Evolutionary conservation across 2,329 filamentous ascomycete genomes (phyloP), one percentile per base, ranked within the genome.

Genomic region (Monosporascus sp.): DNA sequence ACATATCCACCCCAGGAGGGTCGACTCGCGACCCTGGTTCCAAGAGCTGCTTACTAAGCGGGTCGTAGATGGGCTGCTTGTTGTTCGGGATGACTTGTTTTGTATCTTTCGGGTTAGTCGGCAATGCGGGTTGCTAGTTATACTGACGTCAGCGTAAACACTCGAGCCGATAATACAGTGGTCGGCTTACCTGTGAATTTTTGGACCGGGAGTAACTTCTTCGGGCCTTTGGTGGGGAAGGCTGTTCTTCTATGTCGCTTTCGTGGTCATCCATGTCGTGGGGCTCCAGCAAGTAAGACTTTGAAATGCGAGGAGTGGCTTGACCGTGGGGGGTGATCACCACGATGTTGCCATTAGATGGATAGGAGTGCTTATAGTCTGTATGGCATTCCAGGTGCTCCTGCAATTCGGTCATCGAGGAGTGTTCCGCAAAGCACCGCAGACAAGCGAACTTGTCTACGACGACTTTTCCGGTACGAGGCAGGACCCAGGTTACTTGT

Each of bases 51-150:
- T 81, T 82, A 68, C 78, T 83, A 11, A 83, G 71, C 2, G 79
- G 75, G 60, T 84, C 79, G 55, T 77, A 84, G n/a, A 84, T 72
- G 7, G 75, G 74, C 52, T 81, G 78, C 26, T 73, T 74, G 8
- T 74, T 79, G 5, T 74, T 65, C 7, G 80, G 80, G 37, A 83
- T 74, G 24, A 75, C 51, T 24, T 76, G 63, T 58, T 70, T 72
- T 53, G 69, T 63, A 54, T 67, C 58, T 41, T 57, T 62, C 5
- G 63, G 64, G 44, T 58, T 57, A 37, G 20, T 46, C 18, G 55
- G 51, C 15, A 55, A 22, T 7, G 28, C 48, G 20, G 59, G 48
- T 61, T 65, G 44, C 50, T 55, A 46, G 49, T 9, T 7, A 40
- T 44, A 43, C 62, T 54, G 63, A 55, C 40, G 54, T 50, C 14